Conservation (phyloP, 163 green algal genomes). For the Chlorella variabilis region DNA sequence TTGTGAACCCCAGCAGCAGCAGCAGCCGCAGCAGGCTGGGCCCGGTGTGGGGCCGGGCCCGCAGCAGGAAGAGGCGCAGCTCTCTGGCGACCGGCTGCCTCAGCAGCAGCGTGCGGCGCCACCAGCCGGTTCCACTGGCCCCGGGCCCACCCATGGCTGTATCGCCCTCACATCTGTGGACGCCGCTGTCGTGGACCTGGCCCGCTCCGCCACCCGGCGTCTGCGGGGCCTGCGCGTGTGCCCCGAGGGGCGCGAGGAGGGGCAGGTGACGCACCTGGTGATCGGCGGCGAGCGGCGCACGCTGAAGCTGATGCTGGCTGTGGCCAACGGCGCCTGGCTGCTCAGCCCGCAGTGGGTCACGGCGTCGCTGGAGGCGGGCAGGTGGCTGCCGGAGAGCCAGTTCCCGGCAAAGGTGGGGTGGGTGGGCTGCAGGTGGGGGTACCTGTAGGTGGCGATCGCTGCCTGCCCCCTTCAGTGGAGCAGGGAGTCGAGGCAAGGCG, state of each 20-base stretch:
- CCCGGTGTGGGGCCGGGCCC: neutral
- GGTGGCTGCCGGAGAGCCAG: conserved; percentile 66
- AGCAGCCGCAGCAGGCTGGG: neutral
- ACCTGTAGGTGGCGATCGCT: no score
- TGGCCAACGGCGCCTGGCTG: conserved; percentile 71
- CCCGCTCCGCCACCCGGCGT: conserved; percentile 45
- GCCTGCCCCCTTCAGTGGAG: no score
- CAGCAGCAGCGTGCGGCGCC: neutral
- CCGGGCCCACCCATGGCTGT: conserved; percentile 31
- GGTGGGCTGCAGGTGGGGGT: no score
- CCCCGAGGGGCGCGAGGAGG: conserved; percentile 60
- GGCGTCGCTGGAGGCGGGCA: conserved; percentile 63
- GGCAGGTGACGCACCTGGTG: conserved; percentile 72
- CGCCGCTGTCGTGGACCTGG: conserved; percentile 38
- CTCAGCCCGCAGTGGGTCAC: conserved; percentile 72
- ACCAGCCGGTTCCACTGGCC: neutral
- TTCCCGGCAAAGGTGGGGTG: conserved; percentile 50
- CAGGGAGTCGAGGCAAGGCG: no score
- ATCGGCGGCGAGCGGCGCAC: conserved; percentile 69
- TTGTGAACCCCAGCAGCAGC: conserved; percentile 10
- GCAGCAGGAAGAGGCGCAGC: conserved; percentile 2
- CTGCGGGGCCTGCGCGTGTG: conserved; percentile 60
- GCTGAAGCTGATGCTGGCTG: conserved; percentile 68
- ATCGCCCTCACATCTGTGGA: conserved; percentile 49
- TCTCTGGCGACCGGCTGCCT: neutral